These are phyloP conservation scores for Panaeolus papilionaceus DNA, from an alignment of 768 basidiomycete species.

Conservation along the genomic window DNA sequence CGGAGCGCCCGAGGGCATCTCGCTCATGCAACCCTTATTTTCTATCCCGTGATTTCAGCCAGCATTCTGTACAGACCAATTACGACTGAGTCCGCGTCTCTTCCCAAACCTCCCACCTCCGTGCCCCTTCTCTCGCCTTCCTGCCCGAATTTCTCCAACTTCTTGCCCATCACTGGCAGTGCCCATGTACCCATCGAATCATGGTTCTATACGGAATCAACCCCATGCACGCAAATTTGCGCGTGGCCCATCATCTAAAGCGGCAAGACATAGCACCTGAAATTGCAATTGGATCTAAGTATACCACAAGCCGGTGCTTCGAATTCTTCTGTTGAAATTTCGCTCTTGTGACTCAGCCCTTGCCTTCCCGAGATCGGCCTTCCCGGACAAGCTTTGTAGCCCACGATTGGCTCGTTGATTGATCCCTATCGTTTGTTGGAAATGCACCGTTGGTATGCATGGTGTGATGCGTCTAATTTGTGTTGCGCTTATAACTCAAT, in stretches of 20 bases:
- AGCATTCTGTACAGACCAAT: background rate
- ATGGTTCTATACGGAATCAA: background rate
- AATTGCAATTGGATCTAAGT: background rate
- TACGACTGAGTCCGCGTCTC: background rate
- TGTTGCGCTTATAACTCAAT: background rate
- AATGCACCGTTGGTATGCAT: background rate
- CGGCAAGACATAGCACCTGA: background rate
- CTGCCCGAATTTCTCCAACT: background rate
- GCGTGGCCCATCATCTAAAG: background rate
- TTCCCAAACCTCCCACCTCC: background rate
- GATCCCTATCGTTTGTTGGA: background rate
- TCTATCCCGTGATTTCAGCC: background rate
- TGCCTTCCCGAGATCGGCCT: constrained; percentile 3
- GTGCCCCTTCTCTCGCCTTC: background rate
- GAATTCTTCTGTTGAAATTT: background rate
- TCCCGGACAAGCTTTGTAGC: background rate
- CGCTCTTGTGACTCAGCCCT: background rate
- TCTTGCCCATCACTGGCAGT: background rate
- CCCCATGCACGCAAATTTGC: background rate
- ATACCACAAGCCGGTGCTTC: background rate
- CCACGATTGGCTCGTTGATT: background rate
- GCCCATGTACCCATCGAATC: background rate
- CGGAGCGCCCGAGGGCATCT: constrained; percentile 3
- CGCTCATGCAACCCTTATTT: background rate
- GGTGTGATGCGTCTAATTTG: background rate